phyloP scores from a whole-genome alignment of 2,329 filamentous ascomycete species.

The Trichophyton simii region DNA sequence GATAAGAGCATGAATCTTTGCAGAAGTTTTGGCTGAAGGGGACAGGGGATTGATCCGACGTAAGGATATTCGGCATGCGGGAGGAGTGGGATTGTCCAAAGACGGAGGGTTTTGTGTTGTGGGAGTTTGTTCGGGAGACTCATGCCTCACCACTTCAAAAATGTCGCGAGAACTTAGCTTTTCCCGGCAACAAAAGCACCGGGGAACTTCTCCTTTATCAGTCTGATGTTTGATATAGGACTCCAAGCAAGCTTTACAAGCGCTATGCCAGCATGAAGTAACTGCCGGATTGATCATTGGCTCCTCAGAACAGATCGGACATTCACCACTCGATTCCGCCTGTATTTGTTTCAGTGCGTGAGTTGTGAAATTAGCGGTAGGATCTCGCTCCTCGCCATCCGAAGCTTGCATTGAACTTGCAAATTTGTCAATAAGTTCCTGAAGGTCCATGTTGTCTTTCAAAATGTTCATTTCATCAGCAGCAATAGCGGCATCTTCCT shows the following conservation, averaged over 20 bases:
- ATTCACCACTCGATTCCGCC: conserved; percentile 76
- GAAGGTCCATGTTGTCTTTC: conserved; percentile 91
- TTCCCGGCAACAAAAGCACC: conserved; percentile 85
- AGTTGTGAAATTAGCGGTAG: conserved; percentile 64
- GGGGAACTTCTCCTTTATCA: conserved; percentile 59
- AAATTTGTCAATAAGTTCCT: conserved; percentile 73
- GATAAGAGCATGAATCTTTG: conserved; percentile 75
- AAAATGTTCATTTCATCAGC: conserved; percentile 70
- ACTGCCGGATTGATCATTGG: conserved; percentile 91
- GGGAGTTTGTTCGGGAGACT: conserved; percentile 28
- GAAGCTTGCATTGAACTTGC: conserved; percentile 53
- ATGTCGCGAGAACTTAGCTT: conserved; percentile 70
- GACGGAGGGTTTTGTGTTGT: conserved; percentile 4
- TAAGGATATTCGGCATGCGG: conserved; percentile 44
- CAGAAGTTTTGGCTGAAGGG: conserved; percentile 46
- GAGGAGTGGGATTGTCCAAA: conserved; percentile 17
- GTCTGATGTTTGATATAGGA: conserved; percentile 80
- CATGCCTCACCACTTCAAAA: conserved; percentile 77
- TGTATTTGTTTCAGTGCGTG: conserved; percentile 86
- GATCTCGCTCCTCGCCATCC: conserved; percentile 37
- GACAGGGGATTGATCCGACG: conserved; percentile 54
- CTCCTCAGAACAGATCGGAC: conserved; percentile 88
- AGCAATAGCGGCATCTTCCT: conserved; percentile 66
- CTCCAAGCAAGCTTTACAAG: conserved; percentile 85
- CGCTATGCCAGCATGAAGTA: conserved; percentile 94